Evolutionary conservation across 306 rosid genomes (phyloP).

Genomic region (Vigna radiata): DNA sequence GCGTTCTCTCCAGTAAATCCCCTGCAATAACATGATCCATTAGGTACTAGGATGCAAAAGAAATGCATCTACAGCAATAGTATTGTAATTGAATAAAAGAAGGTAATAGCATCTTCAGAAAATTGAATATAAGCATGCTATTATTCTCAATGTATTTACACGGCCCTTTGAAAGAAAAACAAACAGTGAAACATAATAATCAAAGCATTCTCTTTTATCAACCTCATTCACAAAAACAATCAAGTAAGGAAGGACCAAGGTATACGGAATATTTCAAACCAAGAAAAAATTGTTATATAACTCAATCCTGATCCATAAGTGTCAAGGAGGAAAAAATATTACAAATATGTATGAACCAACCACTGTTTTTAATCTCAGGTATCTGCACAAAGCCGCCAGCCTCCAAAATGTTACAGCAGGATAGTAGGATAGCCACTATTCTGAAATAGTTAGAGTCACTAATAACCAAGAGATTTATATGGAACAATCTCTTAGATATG

Average conservation of each 20-base stretch:
- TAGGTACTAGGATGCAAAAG: constrained; percentile 8
- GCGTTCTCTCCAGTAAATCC: constrained; percentile 61
- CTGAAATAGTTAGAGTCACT: no score
- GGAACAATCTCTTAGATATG: no score
- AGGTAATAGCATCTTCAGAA: neutral
- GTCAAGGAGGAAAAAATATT: constrained; percentile 3
- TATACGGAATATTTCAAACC: neutral
- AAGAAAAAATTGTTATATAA: neutral
- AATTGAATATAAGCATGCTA: constrained; percentile 22
- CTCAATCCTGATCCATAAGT: neutral
- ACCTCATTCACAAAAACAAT: neutral
- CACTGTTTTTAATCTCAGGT: neutral
- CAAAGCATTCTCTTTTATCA: neutral
- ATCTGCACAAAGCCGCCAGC: neutral
- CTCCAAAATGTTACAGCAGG: neutral
- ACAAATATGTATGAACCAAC: neutral
- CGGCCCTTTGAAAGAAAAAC: neutral
- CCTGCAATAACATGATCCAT: constrained; percentile 53
- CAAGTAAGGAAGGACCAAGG: neutral
- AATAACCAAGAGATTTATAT: no score
- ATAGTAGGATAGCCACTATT: neutral
- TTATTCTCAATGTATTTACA: neutral
- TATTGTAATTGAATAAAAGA: constrained; percentile 8
- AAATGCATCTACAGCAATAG: constrained; percentile 4
- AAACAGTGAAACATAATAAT: neutral